A percentile compares a stretch with the other conserved stretches of the same genome.
phyloP scores from a whole-genome alignment of 371 early-diverging fungal species.

The Fennellomyces sp. region DNA sequence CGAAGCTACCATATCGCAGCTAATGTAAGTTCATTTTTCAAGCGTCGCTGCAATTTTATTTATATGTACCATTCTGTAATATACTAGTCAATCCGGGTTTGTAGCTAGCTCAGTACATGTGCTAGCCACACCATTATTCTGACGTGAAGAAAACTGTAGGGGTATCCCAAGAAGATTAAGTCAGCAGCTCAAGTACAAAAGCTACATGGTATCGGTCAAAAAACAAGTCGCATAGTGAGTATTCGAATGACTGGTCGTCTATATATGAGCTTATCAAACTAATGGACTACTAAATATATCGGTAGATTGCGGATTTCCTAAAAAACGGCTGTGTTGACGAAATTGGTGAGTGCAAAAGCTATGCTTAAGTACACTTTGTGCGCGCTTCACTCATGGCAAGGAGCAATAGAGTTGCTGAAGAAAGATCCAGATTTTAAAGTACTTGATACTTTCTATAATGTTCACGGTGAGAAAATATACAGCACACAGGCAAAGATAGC shows the following conservation, averaged over 20 bases:
- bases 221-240: conserved; percentile 22
- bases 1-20: conserved; percentile 18
- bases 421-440: conserved; percentile 4
- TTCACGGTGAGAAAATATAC: conserved; percentile 21
- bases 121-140: neutral
- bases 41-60: no score
- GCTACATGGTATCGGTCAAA: conserved; percentile 20
- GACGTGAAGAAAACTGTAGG: conserved; percentile 1
- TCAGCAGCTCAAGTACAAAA: conserved; percentile 1
- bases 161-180: conserved; percentile 13
- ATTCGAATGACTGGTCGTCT: neutral
- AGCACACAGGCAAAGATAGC: neutral
- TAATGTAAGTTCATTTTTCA: conserved; percentile 6
- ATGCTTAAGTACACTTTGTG: no score
- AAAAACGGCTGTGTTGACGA: conserved; percentile 12
- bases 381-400: no score
- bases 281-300: neutral
- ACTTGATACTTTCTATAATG: conserved; percentile 18
- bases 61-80: neutral
- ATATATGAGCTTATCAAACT: neutral
- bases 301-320: conserved; percentile 18
- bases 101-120: neutral
- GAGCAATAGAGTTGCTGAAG: conserved; percentile 13
- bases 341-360: conserved; percentile 10
- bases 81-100: neutral